Evolutionary conservation across 2,329 filamentous ascomycete genomes (phyloP).

Genomic region (Chaetothyriales sp.): DNA sequence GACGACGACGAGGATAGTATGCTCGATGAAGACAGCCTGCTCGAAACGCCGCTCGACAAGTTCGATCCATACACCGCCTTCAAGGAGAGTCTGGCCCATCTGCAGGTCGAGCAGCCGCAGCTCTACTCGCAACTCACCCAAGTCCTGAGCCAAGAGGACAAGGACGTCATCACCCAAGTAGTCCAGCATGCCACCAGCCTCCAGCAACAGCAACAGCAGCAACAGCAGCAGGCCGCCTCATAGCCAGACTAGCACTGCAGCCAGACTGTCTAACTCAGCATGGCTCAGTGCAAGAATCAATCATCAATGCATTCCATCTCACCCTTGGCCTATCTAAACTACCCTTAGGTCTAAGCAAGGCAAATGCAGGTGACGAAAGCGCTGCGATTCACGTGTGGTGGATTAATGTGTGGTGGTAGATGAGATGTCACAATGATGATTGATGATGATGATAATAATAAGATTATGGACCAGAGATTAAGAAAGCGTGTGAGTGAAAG

Average conservation of each 20-base stretch:
- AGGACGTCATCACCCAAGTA: slow-evolving; percentile 64
- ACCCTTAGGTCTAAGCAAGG: too few species aligned
- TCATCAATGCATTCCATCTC: neutral
- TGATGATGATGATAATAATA: too few species aligned
- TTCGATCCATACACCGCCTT: slow-evolving; percentile 89
- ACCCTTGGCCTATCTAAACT: too few species aligned
- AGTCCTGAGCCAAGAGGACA: slow-evolving; percentile 66
- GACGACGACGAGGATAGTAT: slow-evolving; percentile 74
- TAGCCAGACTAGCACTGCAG: neutral
- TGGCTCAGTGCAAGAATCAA: too few species aligned
- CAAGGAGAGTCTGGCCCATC: slow-evolving; percentile 62
- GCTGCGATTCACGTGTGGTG: too few species aligned
- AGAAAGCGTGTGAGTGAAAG: too few species aligned
- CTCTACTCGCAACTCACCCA: slow-evolving; percentile 71
- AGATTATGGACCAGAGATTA: too few species aligned
- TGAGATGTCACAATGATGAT: too few species aligned
- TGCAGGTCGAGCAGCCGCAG: slow-evolving; percentile 82
- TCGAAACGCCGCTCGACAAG: slow-evolving; percentile 90
- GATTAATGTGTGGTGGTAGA: too few species aligned
- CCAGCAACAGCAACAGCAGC: slow-evolving; percentile 1
- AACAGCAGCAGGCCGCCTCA: neutral
- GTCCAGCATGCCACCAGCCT: slow-evolving; percentile 48
- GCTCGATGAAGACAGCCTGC: slow-evolving; percentile 77
- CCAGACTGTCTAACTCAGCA: too few species aligned
- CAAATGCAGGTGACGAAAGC: too few species aligned